Evolutionary conservation across 2,329 filamentous ascomycete genomes (phyloP).

Genomic region (Whalleya microplaca): DNA sequence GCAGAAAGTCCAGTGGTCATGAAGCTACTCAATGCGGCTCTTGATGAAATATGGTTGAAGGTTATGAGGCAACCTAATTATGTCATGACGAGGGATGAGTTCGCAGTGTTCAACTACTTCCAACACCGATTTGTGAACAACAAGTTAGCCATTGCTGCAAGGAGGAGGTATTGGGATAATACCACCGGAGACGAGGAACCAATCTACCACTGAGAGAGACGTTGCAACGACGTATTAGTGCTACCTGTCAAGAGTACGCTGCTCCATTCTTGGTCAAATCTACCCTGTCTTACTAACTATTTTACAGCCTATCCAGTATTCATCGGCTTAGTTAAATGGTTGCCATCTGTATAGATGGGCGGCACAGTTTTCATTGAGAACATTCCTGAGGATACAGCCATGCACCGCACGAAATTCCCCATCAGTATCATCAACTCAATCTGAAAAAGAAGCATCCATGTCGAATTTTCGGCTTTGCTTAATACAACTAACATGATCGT

Average conservation of each 20-base stretch:
- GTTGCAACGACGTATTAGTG: no score
- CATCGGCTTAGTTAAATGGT: no score
- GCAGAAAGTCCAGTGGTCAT: slow-evolving; percentile 64
- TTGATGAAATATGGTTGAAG: slow-evolving; percentile 68
- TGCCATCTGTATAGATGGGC: no score
- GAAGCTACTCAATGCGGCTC: slow-evolving; percentile 66
- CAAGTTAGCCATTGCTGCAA: slow-evolving; percentile 50
- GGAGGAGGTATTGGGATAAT: slow-evolving; percentile 58
- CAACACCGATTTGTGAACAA: slow-evolving; percentile 66
- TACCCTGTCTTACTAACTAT: background rate
- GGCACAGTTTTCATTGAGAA: no score
- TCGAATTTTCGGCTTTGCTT: no score
- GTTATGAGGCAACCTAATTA: slow-evolving; percentile 70
- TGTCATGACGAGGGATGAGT: slow-evolving; percentile 76
- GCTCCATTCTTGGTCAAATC: background rate
- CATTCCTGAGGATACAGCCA: background rate
- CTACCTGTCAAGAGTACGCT: background rate
- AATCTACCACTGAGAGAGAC: background rate
- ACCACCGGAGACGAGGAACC: slow-evolving; percentile 10
- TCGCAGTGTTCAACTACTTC: slow-evolving; percentile 86
- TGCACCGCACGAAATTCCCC: slow-evolving; percentile 22
- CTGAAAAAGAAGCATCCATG: no score
- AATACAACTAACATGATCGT: no score
- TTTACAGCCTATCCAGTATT: no score
- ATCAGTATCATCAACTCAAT: slow-evolving; percentile 22